phyloP scores from a whole-genome alignment of 2,329 filamentous ascomycete genomes.

The Phyllachora maydis region DNA sequence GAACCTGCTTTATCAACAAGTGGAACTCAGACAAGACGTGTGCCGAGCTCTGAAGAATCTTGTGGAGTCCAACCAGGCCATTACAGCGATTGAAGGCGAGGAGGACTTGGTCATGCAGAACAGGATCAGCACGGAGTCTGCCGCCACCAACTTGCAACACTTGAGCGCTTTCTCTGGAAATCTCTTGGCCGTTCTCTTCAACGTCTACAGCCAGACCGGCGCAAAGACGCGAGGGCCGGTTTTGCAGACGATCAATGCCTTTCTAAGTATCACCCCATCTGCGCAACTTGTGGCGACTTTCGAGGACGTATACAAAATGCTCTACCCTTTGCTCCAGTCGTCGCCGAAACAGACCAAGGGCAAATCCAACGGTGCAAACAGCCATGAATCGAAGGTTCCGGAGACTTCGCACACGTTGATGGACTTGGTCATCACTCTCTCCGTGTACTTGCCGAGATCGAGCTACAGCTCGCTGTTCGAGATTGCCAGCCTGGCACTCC shows the following conservation, averaged over 20 bases:
- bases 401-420: conserved; percentile 80
- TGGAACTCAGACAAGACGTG: conserved; percentile 68
- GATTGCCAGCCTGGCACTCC: conserved; percentile 67
- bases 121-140: conserved; percentile 53
- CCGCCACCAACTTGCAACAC: conserved; percentile 64
- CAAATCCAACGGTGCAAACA: too few relatives aligned
- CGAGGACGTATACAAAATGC: conserved; percentile 64
- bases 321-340: conserved; percentile 47
- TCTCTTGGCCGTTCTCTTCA: conserved; percentile 90
- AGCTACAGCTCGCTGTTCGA: conserved; percentile 74
- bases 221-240: conserved; percentile 84
- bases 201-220: conserved; percentile 91
- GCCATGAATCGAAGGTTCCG: conserved; percentile 26
- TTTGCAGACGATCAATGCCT: conserved; percentile 84
- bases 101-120: conserved; percentile 61
- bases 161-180: conserved; percentile 66
- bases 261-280: conserved; percentile 67
- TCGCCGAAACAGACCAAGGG: too few relatives aligned
- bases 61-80: conserved; percentile 78
- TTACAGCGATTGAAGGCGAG: conserved; percentile 47
- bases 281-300: conserved; percentile 76
- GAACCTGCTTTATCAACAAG: conserved; percentile 82
- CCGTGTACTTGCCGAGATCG: conserved; percentile 72
- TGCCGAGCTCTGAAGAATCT: conserved; percentile 73
- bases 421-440: conserved; percentile 92